Evolutionary conservation across 129 eudicot species (phyloP), one percentile per base, ranked within the genome.

Genomic region (Erigeron canadensis): DNA sequence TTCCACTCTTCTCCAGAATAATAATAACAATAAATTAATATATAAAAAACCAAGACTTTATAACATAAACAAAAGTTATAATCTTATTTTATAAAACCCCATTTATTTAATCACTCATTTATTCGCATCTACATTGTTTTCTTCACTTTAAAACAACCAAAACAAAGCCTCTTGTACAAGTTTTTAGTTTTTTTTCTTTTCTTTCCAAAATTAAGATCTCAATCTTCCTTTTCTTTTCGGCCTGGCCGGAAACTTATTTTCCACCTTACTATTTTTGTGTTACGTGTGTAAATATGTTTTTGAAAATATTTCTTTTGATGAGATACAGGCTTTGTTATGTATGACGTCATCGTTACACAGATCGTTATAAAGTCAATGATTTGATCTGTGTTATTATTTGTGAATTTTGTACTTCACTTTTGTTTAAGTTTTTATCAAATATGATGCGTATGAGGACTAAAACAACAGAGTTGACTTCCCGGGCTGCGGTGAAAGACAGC

Each of bases 381-480:
- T 68, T 65, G 68, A 75, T 79, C 73, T 75, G 67, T 64, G 44
- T 69, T 38, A 12, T 60, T 59, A 23, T 17, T 43, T 1, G 3
- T 41, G 37, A 16, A 69, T 10, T 54, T 53, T 69, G 54, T 51
- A 50, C 59, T 34, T 73, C 17, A 37, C 7, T 8, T 12, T 7
- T n/a, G n/a, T n/a, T n/a, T n/a, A n/a, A n/a, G n/a, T n/a, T 63
- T 18, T 19, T 5, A 64, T 63, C 9, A 38, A 70, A 70, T 65
- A 91, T 91, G 97, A 91, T 91, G 96, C 82, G 87, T 6, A 89
- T 87, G 98, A 81, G 80, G 79, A 89, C 82, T 37, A 71, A 71
- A 46, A 71, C 82, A 9, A 16, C 87, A 1, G 79, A 56, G 80
- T 74, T 89, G 81, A 62, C 81, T 76, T 46, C 78, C 75, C 40